These are phyloP conservation scores for Amyloporia xantha DNA, from an alignment of 768 basidiomycete genomes.

Conservation along the genomic window DNA sequence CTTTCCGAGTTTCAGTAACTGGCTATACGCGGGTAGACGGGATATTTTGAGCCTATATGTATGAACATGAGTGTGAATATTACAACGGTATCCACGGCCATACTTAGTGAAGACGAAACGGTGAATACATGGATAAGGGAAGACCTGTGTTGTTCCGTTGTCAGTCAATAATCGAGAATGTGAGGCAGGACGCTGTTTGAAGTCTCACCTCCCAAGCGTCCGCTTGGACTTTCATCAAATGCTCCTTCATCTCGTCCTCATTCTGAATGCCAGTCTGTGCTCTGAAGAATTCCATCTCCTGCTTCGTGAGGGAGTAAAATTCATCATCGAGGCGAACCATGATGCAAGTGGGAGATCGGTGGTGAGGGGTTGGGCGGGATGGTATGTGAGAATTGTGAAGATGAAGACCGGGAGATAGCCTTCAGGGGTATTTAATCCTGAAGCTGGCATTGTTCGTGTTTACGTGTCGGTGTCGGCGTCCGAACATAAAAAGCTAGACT, in stretches of 20 bases:
- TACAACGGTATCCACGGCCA: not conserved
- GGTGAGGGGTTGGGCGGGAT: no score
- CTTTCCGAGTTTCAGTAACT: conserved; percentile 27
- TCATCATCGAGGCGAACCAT: conserved; percentile 14
- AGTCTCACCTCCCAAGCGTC: not conserved
- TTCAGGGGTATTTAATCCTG: no score
- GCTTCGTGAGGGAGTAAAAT: conserved; percentile 10
- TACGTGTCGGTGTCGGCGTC: no score
- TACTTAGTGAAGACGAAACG: conserved; percentile 2
- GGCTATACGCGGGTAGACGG: not conserved
- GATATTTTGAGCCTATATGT: conserved; percentile 6
- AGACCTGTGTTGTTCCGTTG: conserved; percentile 3
- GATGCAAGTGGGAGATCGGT: no score
- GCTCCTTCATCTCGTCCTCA: conserved; percentile 19
- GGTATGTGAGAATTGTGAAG: no score
- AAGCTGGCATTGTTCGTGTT: no score
- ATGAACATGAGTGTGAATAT: conserved; percentile 1
- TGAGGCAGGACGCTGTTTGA: no score
- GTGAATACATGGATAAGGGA: conserved; percentile 3
- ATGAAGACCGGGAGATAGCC: no score
- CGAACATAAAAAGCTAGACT: no score
- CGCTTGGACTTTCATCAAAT: conserved; percentile 18
- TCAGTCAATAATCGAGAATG: no score
- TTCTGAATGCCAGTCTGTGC: conserved; percentile 21
- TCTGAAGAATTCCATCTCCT: conserved; percentile 12